Conservation (phyloP, 305 asterid species). For the Rubia peregrina region DNA sequence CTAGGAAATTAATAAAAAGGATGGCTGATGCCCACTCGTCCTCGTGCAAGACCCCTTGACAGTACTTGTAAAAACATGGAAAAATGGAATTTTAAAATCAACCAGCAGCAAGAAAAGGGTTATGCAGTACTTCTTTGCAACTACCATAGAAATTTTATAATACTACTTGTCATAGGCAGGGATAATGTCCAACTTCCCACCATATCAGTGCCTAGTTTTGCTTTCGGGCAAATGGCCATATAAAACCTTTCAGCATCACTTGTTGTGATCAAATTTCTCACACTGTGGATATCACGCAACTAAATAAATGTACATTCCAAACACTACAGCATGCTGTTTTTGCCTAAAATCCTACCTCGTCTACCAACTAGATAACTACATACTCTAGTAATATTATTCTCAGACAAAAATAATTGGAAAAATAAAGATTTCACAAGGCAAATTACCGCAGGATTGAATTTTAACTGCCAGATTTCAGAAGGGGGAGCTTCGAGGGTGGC, state of each 20-base stretch:
- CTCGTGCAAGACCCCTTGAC: not conserved
- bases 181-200: not conserved
- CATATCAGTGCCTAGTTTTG: not conserved
- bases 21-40: not conserved
- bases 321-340: not conserved
- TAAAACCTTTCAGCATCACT: not conserved
- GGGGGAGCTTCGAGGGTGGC: slow-evolving; percentile 98
- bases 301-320: not conserved
- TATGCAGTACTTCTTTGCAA: not conserved
- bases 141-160: not conserved
- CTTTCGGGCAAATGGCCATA: not conserved
- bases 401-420: not conserved
- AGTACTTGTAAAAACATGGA: not conserved
- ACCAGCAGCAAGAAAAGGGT: not conserved
- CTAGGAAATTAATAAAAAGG: not conserved
- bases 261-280: not conserved
- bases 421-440: not conserved
- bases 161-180: no score
- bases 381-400: not conserved
- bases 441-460: slow-evolving; percentile 69
- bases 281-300: not conserved
- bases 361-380: not conserved
- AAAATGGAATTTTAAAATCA: not conserved
- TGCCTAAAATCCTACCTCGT: slow-evolving; percentile 1
- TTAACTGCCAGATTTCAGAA: slow-evolving; percentile 92